Evolutionary conservation across 2,329 filamentous ascomycete genomes (phyloP), one percentile per base, ranked within the genome.

Genomic region (Coniochaeta ligniaria): DNA sequence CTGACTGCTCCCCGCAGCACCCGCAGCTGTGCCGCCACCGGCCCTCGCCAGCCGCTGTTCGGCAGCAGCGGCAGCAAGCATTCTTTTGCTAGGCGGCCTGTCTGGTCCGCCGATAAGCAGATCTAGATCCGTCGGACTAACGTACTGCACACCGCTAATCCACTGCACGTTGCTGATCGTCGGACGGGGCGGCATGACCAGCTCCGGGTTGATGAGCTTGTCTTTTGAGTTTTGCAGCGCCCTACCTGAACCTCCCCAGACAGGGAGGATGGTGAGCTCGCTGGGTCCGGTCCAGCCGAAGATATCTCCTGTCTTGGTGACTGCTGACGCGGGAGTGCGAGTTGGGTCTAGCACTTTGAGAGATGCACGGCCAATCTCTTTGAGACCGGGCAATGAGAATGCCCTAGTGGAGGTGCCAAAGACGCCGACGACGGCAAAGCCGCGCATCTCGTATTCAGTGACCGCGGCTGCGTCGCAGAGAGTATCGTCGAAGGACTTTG

Each of bases 91-190:
- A 1, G 92, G 88, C 3, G 94, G 95, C 2, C 95, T 85, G 69
- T 95, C 89, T 1, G 92, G 88, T 0, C 94, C 94, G 58, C 94
- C 92, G 62, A 99, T 95, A 1, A 99, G 79, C 2, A 96, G 76
- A 69, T 98, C 95, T 69, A 99, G 86, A 68, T 99, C 95, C 1
- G 87, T 81, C 0, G 91, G 89, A 1, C 91, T 92, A 54, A 99
- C 83, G 67, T 96, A 90, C 73, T 97, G 94, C 1, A 94, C 98
- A 4, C 95, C 95, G 0, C 92, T 90, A 59, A 99, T 92, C 95
- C 95, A 99, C 75, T 98, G 92, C 41, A 99, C 75, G 68, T 96
- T 96, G 22, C 91, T 96, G 62, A 99, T 99, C 0, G 92, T 96
- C 1, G 95, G 95, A 2, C 95, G 86, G 14, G 91, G 82, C 1